A percentile compares a stretch with the other conserved stretches of the same genome.
These are phyloP conservation scores for Trichoderma sp. DNA, from an alignment of 2,329 filamentous ascomycete species.

Conservation along the genomic window DNA sequence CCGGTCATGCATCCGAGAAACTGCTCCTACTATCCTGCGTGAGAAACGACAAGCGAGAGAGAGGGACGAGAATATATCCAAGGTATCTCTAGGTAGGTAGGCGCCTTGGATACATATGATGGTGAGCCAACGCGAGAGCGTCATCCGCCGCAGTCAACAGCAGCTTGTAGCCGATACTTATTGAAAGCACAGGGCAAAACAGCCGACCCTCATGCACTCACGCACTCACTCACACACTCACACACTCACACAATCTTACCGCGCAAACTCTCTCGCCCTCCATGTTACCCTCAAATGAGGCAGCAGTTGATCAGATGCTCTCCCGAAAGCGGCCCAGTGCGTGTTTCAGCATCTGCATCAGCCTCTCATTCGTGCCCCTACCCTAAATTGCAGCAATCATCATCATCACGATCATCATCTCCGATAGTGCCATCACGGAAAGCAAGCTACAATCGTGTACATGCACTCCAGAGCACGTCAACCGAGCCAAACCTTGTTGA, in stretches of 20 bases:
- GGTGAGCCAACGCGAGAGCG: neutral
- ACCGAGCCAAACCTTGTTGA: neutral
- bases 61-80: neutral
- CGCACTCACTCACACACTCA: too few species aligned
- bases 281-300: neutral
- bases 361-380: conserved; percentile 14
- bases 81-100: too few species aligned
- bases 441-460: too few species aligned
- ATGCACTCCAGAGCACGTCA: conserved; percentile 1
- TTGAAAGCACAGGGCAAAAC: conserved; percentile 7
- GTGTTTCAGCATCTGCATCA: conserved; percentile 22
- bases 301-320: neutral
- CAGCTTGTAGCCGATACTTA: conserved; percentile 6
- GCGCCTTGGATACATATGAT: too few species aligned
- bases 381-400: neutral
- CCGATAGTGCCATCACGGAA: neutral
- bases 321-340: conserved; percentile 15
- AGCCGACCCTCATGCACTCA: neutral
- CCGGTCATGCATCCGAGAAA: conserved; percentile 11
- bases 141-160: neutral
- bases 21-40: neutral
- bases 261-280: neutral
- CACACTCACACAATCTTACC: too few species aligned
- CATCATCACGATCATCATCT: neutral
- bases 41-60: neutral